These are phyloP conservation scores for Paramecium primaurelia DNA, from an alignment of 73 alveolate species.

Conservation along the genomic window DNA sequence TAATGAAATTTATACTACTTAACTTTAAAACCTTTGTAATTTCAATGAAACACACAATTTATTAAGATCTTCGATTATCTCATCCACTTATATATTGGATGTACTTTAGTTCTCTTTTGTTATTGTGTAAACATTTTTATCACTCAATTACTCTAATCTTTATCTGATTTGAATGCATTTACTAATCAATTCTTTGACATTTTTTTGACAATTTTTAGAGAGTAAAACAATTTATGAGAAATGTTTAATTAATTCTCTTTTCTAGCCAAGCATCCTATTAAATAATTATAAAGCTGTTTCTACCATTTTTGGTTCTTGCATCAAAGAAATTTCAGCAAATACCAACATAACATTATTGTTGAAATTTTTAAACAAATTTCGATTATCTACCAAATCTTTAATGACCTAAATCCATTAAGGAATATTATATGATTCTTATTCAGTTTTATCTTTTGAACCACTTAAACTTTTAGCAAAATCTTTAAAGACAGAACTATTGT, in stretches of 20 bases:
- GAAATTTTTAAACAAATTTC: conserved; percentile 14
- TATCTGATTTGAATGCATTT: not conserved
- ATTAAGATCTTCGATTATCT: not conserved
- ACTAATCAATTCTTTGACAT: not conserved
- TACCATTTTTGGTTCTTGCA: conserved; percentile 26
- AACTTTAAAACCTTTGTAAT: not conserved
- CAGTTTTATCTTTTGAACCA: not conserved
- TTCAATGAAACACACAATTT: not conserved
- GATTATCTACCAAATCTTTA: not conserved
- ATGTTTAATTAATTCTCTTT: conserved; percentile 6
- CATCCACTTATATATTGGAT: not conserved
- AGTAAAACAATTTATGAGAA: not conserved
- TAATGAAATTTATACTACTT: not conserved
- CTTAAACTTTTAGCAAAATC: conserved; percentile 16
- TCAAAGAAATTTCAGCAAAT: not conserved
- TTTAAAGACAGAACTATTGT: not conserved
- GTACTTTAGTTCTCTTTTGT: not conserved
- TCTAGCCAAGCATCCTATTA: not conserved
- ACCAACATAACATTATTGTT: not conserved
- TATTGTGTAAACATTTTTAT: not conserved
- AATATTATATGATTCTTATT: not conserved
- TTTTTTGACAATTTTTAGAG: not conserved
- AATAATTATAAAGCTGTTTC: conserved; percentile 14
- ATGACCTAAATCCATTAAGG: not conserved
- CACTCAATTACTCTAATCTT: not conserved